These are phyloP conservation scores for Tausonia pullulans DNA, from an alignment of 1,284 basidiomycete genomes.

Conservation along the genomic window DNA sequence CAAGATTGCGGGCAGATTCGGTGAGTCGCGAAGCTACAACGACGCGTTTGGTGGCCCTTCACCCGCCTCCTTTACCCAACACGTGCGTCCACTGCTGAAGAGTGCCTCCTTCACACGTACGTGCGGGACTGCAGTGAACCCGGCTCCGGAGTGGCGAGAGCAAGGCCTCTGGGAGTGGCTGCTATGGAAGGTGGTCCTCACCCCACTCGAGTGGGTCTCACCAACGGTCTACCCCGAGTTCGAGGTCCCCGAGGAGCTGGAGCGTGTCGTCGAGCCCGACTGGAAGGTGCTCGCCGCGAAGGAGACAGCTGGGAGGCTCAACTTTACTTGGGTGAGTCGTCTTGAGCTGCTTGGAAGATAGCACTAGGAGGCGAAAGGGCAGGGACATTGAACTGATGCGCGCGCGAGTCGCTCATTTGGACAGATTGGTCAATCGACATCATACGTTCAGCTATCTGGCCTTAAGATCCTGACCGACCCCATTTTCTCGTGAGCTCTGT, in stretches of 20 bases:
- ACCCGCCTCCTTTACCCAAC: neutral
- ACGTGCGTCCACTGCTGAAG: neutral
- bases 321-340: constrained; percentile 26
- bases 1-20: constrained; percentile 24
- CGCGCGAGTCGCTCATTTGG: constrained; percentile 21
- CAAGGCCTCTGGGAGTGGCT: constrained; percentile 28
- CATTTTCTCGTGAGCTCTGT: constrained; percentile 29
- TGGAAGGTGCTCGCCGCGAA: neutral
- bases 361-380: neutral
- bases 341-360: neutral
- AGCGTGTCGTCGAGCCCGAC: constrained; percentile 6
- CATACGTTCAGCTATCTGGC: constrained; percentile 38
- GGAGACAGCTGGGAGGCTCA: constrained; percentile 24
- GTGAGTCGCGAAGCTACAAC: neutral
- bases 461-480: constrained; percentile 41
- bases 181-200: constrained; percentile 22
- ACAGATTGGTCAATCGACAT: constrained; percentile 37
- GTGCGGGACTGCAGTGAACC: constrained; percentile 32
- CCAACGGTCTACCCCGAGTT: constrained; percentile 3
- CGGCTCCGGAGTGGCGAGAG: constrained; percentile 41
- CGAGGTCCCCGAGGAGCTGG: constrained; percentile 6
- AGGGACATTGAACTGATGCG: constrained; percentile 23
- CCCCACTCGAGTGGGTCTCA: constrained; percentile 20
- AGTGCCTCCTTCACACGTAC: neutral
- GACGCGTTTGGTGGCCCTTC: neutral